Conservation (phyloP, 495 filamentous ascomycete genomes). For the Penicillium argentinense region DNA sequence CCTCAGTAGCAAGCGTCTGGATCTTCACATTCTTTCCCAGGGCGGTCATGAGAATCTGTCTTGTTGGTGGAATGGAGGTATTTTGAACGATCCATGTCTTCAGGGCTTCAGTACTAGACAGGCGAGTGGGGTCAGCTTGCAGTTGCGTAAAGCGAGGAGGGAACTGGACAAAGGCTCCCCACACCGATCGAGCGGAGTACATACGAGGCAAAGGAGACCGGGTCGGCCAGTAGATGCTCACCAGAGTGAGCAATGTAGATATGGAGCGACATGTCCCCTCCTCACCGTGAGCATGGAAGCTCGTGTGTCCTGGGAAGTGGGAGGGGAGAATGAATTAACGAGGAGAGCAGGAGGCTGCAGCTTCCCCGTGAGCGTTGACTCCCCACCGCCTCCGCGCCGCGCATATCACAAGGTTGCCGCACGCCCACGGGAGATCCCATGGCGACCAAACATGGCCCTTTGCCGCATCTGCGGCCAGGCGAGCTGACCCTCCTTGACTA, state of each 20-base stretch:
- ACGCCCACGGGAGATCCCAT: conserved; percentile 34
- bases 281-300: conserved; percentile 37
- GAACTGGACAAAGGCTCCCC: conserved; percentile 5
- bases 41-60: conserved; percentile 81
- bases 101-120: conserved; percentile 65
- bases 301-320: conserved; percentile 29
- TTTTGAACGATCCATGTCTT: conserved; percentile 66
- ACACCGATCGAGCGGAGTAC: conserved; percentile 27
- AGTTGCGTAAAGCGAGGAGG: conserved; percentile 2
- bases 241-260: conserved; percentile 88
- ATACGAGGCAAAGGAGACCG: conserved; percentile 67
- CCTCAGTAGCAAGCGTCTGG: conserved; percentile 74
- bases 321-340: conserved; percentile 25
- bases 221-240: conserved; percentile 74
- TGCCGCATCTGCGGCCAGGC: conserved; percentile 37
- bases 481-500: conserved; percentile 42
- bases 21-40: conserved; percentile 76
- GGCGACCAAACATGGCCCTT: conserved; percentile 36
- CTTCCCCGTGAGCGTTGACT: conserved; percentile 11
- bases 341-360: conserved; percentile 21
- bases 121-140: conserved; percentile 21
- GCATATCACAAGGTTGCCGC: conserved; percentile 37
- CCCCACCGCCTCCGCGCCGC: conserved; percentile 25
- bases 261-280: conserved; percentile 67
- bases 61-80: conserved; percentile 62